phyloP scores from a whole-genome alignment of 768 basidiomycete species.

The Mrakia gelida region DNA sequence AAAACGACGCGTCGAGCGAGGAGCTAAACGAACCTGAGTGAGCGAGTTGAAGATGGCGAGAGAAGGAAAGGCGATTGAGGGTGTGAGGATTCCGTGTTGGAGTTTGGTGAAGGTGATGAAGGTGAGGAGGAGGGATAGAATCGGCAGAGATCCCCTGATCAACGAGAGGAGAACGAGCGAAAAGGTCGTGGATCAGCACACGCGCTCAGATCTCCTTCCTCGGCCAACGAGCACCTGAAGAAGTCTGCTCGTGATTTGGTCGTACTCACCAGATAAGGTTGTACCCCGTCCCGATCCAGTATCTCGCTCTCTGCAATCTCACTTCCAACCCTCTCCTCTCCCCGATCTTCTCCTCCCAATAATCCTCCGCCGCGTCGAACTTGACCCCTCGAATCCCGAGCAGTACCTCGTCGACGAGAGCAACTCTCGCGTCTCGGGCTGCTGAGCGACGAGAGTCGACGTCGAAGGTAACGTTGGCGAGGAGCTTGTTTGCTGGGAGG shows the following conservation, averaged over 20 bases:
- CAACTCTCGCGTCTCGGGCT: slow-evolving; percentile 15
- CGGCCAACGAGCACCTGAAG: no score
- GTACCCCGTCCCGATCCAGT: slow-evolving; percentile 20
- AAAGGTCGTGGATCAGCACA: neutral
- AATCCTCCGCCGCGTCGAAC: slow-evolving; percentile 24
- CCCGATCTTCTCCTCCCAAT: slow-evolving; percentile 23
- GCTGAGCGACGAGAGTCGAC: slow-evolving; percentile 6
- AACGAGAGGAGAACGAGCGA: neutral
- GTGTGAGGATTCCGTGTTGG: slow-evolving; percentile 52
- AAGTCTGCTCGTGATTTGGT: no score
- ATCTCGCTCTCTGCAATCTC: slow-evolving; percentile 17
- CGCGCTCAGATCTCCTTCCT: neutral
- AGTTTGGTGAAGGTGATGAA: slow-evolving; percentile 18
- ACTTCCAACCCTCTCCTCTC: slow-evolving; percentile 19
- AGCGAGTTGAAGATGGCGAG: slow-evolving; percentile 76
- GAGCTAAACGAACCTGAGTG: slow-evolving; percentile 55
- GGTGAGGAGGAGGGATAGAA: slow-evolving; percentile 14
- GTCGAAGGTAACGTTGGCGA: slow-evolving; percentile 23
- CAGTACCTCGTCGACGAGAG: slow-evolving; percentile 29
- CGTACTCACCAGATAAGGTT: slow-evolving; percentile 26
- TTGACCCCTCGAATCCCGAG: slow-evolving; percentile 23
- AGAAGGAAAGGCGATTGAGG: slow-evolving; percentile 74
- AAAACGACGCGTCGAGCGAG: neutral
- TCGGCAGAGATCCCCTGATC: slow-evolving; percentile 17
- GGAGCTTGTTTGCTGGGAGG: slow-evolving; percentile 24